phyloP scores from a whole-genome alignment of 179 eudicot genomes.

The Vitellaria paradoxa region DNA sequence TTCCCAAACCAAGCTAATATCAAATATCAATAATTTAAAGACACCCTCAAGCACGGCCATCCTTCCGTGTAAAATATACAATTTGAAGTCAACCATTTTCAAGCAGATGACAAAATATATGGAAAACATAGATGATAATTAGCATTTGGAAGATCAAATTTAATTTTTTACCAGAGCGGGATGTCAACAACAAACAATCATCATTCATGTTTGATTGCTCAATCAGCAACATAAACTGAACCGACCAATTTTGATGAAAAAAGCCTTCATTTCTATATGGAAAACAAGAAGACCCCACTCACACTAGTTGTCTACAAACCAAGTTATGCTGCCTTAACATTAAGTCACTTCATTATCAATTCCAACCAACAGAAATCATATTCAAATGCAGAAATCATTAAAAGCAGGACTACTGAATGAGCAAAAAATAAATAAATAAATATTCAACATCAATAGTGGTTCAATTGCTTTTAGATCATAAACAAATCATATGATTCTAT shows the following conservation, averaged over 20 bases:
- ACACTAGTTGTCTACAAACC: conserved; percentile 19
- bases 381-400: conserved; percentile 30
- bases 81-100: not conserved
- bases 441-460: not conserved
- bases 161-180: not conserved
- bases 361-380: conserved; percentile 32
- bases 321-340: not conserved
- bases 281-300: conserved; percentile 21
- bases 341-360: conserved; percentile 19
- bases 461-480: not conserved
- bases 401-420: not conserved
- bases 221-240: not conserved
- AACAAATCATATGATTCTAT: not conserved
- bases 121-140: not conserved
- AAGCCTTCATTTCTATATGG: not conserved
- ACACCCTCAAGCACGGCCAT: not conserved
- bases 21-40: not conserved
- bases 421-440: not conserved
- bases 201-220: not conserved
- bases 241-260: not conserved
- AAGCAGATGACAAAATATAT: not conserved
- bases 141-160: not conserved
- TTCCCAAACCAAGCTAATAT: no score
- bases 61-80: not conserved
- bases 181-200: not conserved